Evolutionary conservation across 177 flowering plant species (phyloP).

Genomic region (Vitis hybrid): DNA sequence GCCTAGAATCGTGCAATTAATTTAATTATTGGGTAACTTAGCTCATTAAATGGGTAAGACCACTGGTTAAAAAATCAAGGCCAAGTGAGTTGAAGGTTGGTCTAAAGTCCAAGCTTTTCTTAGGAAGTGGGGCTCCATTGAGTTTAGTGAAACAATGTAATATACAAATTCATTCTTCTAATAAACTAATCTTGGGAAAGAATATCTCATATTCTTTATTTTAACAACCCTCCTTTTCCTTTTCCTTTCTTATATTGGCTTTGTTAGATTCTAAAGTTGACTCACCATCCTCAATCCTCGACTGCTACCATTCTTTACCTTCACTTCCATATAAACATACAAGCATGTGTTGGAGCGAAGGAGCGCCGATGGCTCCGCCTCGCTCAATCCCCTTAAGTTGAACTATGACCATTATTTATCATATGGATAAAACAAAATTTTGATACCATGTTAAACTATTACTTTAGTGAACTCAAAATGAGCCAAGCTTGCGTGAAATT

Average conservation of each 20-base stretch:
- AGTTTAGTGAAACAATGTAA: constrained; percentile 2
- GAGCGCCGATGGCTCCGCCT: neutral
- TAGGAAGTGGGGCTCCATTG: constrained; percentile 16
- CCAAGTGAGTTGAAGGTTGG: neutral
- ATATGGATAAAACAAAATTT: too few species aligned
- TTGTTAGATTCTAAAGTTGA: constrained; percentile 2
- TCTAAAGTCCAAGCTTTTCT: constrained; percentile 2
- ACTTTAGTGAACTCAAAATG: neutral
- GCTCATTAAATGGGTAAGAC: neutral
- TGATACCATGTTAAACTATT: too few species aligned
- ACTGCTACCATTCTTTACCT: neutral
- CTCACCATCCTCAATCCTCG: neutral
- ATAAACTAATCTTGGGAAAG: neutral
- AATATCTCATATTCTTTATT: neutral
- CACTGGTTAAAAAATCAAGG: neutral
- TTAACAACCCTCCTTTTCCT: neutral
- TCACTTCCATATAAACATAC: neutral
- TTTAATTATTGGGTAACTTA: neutral
- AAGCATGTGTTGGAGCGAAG: neutral
- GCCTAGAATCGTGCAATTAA: neutral
- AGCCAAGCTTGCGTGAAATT: neutral
- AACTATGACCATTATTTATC: too few species aligned
- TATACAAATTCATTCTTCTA: neutral
- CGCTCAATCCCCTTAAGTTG: neutral
- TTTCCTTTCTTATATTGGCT: constrained; percentile 9